A percentile compares a stretch with the other conserved stretches of the same genome.
Conservation (phyloP, 495 filamentous ascomycete species). For the Talaromyces ruber region DNA sequence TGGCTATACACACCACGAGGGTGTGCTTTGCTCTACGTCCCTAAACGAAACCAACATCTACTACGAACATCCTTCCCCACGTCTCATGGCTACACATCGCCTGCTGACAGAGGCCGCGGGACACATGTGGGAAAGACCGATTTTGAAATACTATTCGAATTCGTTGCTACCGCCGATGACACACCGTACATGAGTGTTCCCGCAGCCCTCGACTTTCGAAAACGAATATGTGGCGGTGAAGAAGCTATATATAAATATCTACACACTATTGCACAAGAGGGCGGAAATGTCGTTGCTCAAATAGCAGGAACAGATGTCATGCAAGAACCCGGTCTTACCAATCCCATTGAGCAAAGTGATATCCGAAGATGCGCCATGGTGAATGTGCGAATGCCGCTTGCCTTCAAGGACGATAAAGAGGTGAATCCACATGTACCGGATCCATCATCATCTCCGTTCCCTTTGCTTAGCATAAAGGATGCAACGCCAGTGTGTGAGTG, state of each 20-base stretch:
- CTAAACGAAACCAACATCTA: constrained; percentile 59
- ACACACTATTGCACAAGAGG: constrained; percentile 46
- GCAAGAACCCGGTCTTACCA: constrained; percentile 22
- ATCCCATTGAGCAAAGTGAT: constrained; percentile 32
- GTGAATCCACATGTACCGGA: constrained; percentile 16
- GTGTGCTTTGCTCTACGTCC: constrained; percentile 74
- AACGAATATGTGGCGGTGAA: constrained; percentile 67
- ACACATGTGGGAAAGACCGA: constrained; percentile 27
- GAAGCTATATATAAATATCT: constrained; percentile 53
- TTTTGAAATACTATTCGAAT: constrained; percentile 70
- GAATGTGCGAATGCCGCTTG: constrained; percentile 68
- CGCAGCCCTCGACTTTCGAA: constrained; percentile 59
- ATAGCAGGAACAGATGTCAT: constrained; percentile 64
- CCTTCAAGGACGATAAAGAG: constrained; percentile 15
- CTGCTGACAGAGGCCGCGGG: not conserved
- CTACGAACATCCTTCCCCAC: constrained; percentile 71
- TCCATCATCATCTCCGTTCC: constrained; percentile 8
- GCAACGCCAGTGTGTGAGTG: constrained; percentile 36
- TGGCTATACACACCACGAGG: constrained; percentile 84
- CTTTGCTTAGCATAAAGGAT: constrained; percentile 20
- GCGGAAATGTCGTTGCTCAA: constrained; percentile 46
- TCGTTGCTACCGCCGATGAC: constrained; percentile 66
- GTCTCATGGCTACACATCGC: constrained; percentile 43
- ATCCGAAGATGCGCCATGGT: constrained; percentile 46
- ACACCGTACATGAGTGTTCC: constrained; percentile 62